A percentile compares a stretch with the other conserved stretches of the same genome.
Conservation (phyloP, 352 stramenopile genomes). For the Globisporangium lucens region DNA sequence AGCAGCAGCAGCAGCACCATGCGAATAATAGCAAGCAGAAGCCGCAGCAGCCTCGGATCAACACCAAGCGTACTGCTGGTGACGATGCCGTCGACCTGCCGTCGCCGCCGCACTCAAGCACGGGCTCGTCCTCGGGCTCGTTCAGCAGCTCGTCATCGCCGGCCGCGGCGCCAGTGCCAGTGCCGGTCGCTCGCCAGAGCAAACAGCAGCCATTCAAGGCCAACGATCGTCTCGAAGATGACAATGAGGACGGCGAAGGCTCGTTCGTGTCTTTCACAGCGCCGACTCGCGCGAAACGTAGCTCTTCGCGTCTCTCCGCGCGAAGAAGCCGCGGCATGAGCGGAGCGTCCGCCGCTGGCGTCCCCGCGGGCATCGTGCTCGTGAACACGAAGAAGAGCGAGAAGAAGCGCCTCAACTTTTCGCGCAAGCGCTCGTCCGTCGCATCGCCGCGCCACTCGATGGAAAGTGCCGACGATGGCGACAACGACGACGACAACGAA, state of each 20-base stretch:
- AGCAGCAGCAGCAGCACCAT: constrained; percentile 8
- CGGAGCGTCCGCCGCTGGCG: background rate
- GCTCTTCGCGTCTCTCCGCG: constrained; percentile 5
- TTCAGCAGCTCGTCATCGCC: constrained; percentile 15
- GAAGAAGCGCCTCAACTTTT: constrained; percentile 36
- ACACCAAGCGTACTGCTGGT: constrained; percentile 4
- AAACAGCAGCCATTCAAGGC: background rate
- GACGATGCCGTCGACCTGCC: constrained; percentile 4
- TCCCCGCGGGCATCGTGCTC: constrained; percentile 7
- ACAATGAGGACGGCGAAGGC: constrained; percentile 4
- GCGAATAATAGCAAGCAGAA: constrained; percentile 2
- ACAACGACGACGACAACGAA: constrained; percentile 38
- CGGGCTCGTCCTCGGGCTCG: constrained; percentile 18
- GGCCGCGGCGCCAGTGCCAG: background rate
- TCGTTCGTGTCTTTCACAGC: constrained; percentile 32
- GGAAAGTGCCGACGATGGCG: constrained; percentile 22
- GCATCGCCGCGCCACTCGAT: constrained; percentile 20
- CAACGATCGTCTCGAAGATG: background rate
- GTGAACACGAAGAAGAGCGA: constrained; percentile 28
- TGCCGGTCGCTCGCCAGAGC: background rate
- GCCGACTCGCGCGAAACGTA: constrained; percentile 1
- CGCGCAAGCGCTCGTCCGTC: constrained; percentile 25
- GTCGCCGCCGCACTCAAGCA: constrained; percentile 18
- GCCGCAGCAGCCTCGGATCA: background rate
- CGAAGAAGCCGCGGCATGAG: constrained; percentile 1